Evolutionary conservation across 139 green algal genomes (phyloP), one percentile per base, ranked within the genome.

Genomic region (Astrephomene gubernaculifera): DNA sequence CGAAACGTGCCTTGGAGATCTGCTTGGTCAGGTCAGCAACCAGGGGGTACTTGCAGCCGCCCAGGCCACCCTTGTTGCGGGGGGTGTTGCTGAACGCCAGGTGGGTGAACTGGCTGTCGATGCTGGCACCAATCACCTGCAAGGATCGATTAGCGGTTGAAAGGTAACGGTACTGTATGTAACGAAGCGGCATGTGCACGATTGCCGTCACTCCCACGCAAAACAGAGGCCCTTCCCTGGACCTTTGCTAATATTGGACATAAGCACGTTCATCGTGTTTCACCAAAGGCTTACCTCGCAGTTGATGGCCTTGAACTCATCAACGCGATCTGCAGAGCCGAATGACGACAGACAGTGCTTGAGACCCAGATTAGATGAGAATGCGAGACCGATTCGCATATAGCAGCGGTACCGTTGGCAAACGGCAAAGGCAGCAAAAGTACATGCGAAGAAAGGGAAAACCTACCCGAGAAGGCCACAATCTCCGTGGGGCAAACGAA

Each of bases 81-180:
- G 95, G 93, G 45, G 97, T 99, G 90, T 98, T 98, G 74, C 96
- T 92, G 95, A 96, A 99, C 9, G 97, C 97, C 78, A 99, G 89
- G 91, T 99, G 97, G 25, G 95, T 97, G 93, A 99, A 99, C 88
- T 98, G 93, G 81, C 92, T 97, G 91, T 98, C 96, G 3, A 99
- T 94, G 54, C 92, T 96, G 53, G 94, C 87, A 45, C 96, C 96
- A 33, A 98, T 87, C 10, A 98, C 90, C 89, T 96, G 85, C 49
- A 53, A 5, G 4, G 29, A 78, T 71, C 60, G 8, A 33, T 52
- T 33, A 10, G 73, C 24, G 29, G 24, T 35, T 1, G 57, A 0
- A 29, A 67, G 8, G 2, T 12, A 67, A 33, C 35, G 2, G 24
- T 7, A n/a, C n/a, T n/a, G n/a, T n/a, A n/a, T n/a, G n/a, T n/a